Evolutionary conservation across 192 early-diverging fungal genomes (phyloP).

Genomic region (Diversispora eburnea): DNA sequence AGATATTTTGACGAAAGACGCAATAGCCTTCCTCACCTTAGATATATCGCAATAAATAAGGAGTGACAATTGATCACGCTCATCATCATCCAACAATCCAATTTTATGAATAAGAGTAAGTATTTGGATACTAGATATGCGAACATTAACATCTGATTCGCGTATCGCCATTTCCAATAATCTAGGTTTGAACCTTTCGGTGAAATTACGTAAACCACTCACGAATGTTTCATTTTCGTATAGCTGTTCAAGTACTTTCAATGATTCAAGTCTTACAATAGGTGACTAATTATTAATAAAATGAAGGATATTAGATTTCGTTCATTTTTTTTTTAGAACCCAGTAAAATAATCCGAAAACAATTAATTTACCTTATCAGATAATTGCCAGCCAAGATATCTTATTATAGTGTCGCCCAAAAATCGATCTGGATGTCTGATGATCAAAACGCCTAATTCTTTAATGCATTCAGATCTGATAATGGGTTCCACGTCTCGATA

Average conservation of each 20-base stretch:
- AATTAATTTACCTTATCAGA: slow-evolving; percentile 62
- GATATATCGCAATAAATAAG: slow-evolving; percentile 71
- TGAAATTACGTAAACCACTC: slow-evolving; percentile 57
- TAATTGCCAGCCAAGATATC: slow-evolving; percentile 85
- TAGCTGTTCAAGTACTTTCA: slow-evolving; percentile 60
- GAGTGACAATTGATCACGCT: slow-evolving; percentile 56
- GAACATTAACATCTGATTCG: slow-evolving; percentile 58
- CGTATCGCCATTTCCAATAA: slow-evolving; percentile 72
- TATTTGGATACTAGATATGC: slow-evolving; percentile 48
- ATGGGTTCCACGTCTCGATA: slow-evolving; percentile 82
- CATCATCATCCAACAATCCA: slow-evolving; percentile 60
- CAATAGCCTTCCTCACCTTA: slow-evolving; percentile 61
- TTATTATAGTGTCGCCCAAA: slow-evolving; percentile 68
- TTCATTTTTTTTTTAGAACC: neutral
- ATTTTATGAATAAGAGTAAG: slow-evolving; percentile 42
- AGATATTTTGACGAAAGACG: slow-evolving; percentile 53
- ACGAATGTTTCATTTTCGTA: slow-evolving; percentile 55
- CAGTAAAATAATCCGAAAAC: neutral
- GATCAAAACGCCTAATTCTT: slow-evolving; percentile 80
- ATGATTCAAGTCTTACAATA: slow-evolving; percentile 62
- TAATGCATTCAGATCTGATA: slow-evolving; percentile 82
- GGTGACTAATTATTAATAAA: slow-evolving; percentile 36
- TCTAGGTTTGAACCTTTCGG: slow-evolving; percentile 64
- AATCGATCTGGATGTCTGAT: slow-evolving; percentile 64
- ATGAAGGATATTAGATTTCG: neutral